A percentile compares a stretch with the other conserved stretches of the same genome.
Evolutionary conservation across 495 filamentous ascomycete species (phyloP).

Genomic region (Penicillium silybi): DNA sequence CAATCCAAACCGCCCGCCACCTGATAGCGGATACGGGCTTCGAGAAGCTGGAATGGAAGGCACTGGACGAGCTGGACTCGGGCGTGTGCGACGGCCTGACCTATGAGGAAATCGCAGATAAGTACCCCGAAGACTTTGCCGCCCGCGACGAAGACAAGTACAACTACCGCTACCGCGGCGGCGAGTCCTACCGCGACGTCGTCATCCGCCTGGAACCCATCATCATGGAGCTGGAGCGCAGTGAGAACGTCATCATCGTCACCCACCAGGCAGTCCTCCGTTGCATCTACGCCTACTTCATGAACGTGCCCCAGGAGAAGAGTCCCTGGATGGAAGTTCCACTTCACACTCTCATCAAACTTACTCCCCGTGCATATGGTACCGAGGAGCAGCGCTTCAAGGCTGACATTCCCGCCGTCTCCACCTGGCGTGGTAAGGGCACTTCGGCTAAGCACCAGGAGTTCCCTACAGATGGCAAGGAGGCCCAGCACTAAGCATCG

Average conservation of each 20-base stretch:
- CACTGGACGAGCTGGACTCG: slow-evolving; percentile 92
- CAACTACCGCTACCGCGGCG: slow-evolving; percentile 97
- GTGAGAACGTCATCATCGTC: slow-evolving; percentile 95
- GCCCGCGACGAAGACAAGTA: slow-evolving; percentile 97
- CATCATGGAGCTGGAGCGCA: slow-evolving; percentile 97
- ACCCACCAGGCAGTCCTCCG: slow-evolving; percentile 95
- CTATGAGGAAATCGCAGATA: slow-evolving; percentile 84
- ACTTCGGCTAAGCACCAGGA: slow-evolving; percentile 74
- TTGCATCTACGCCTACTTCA: slow-evolving; percentile 98
- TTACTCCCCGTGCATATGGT: slow-evolving; percentile 90
- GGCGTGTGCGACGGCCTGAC: slow-evolving; percentile 96
- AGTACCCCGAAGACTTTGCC: slow-evolving; percentile 89
- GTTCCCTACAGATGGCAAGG: slow-evolving; percentile 25
- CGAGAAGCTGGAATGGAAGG: slow-evolving; percentile 96
- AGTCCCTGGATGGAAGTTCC: slow-evolving; percentile 98
- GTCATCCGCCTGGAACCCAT: slow-evolving; percentile 97
- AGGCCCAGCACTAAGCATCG: slow-evolving; percentile 11
- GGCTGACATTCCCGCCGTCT: slow-evolving; percentile 90
- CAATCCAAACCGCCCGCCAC: slow-evolving; percentile 83
- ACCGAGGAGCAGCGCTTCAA: slow-evolving; percentile 82
- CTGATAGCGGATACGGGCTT: slow-evolving; percentile 62
- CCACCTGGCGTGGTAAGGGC: slow-evolving; percentile 90
- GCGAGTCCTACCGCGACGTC: slow-evolving; percentile 95
- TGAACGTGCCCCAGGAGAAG: slow-evolving; percentile 88
- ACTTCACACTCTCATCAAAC: slow-evolving; percentile 90